A percentile compares a stretch with the other conserved stretches of the same genome.
phyloP scores from a whole-genome alignment of 2,329 filamentous ascomycete species.

The Emmonsiellopsis sp. region DNA sequence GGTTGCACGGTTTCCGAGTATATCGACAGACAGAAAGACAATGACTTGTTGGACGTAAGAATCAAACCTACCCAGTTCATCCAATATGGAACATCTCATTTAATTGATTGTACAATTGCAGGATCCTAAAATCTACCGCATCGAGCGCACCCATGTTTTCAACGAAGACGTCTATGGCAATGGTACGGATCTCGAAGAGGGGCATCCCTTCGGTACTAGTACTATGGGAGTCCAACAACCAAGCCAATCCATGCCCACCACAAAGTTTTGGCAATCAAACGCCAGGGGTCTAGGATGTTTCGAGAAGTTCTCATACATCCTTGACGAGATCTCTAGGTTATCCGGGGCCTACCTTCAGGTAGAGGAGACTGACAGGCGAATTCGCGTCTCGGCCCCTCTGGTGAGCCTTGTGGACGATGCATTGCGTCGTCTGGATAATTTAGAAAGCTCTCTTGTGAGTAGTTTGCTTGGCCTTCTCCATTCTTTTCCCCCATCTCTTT shows the following conservation, averaged over 20 bases:
- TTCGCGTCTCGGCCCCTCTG: conserved; percentile 19
- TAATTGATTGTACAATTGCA: conserved; percentile 1
- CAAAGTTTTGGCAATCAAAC: conserved; percentile 17
- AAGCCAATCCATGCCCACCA: conserved; percentile 3
- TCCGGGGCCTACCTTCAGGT: conserved; percentile 21
- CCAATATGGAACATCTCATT: not conserved
- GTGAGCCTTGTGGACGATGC: conserved; percentile 20
- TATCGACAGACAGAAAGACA: conserved; percentile 22
- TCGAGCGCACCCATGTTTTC: conserved; percentile 14
- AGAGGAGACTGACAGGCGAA: conserved; percentile 14
- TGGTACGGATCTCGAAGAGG: conserved; percentile 13
- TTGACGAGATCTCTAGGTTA: conserved; percentile 16
- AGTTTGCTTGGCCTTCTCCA: not conserved
- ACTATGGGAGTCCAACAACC: not conserved
- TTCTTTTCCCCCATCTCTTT: not conserved
- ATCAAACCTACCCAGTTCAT: not conserved
- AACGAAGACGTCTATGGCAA: conserved; percentile 9
- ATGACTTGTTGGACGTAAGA: conserved; percentile 26
- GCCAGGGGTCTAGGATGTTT: conserved; percentile 18
- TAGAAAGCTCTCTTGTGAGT: conserved; percentile 23
- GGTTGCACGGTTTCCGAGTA: conserved; percentile 14
- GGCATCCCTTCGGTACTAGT: conserved; percentile 3
- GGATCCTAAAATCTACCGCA: conserved; percentile 21
- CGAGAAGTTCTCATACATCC: conserved; percentile 11
- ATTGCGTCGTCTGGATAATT: conserved; percentile 18